These are phyloP conservation scores for Smallanthus sonchifolius DNA, from an alignment of 129 eudicot genomes.

Conservation along the genomic window DNA sequence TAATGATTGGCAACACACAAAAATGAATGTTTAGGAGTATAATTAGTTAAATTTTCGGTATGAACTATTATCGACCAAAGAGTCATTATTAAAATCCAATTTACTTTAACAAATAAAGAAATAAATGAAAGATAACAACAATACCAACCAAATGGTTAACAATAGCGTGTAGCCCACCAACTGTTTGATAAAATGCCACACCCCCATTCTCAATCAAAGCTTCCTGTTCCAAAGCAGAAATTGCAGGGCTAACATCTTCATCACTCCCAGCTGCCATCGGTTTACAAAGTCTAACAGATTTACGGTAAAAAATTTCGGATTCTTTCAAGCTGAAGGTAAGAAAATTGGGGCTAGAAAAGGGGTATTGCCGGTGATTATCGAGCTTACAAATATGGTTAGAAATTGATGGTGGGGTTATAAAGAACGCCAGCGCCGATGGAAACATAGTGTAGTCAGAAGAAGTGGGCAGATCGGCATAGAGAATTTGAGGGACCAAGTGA, in stretches of 20 bases:
- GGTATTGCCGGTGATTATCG: conserved; percentile 1
- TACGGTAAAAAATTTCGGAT: background rate
- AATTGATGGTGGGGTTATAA: conserved; percentile 6
- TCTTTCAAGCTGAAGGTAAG: conserved; percentile 9
- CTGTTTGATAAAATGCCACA: conserved; percentile 17
- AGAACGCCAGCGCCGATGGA: background rate
- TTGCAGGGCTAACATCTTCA: background rate
- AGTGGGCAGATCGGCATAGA: background rate
- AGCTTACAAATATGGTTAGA: background rate
- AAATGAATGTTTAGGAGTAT: too few species aligned
- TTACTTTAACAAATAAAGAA: background rate
- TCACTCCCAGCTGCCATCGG: conserved; percentile 17
- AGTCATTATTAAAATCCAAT: too few species aligned
- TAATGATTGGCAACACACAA: too few species aligned
- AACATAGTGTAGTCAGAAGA: conserved; percentile 10
- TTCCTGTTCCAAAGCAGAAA: conserved; percentile 45
- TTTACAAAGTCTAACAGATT: background rate
- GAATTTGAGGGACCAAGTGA: background rate
- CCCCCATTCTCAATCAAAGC: conserved; percentile 29
- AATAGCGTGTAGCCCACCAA: conserved; percentile 40
- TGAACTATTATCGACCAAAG: too few species aligned
- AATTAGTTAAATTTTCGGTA: too few species aligned
- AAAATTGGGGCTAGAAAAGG: background rate
- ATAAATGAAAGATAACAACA: background rate
- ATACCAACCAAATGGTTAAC: conserved; percentile 55